Percentiles rank a stretch among this genome's conserved stretches.
These are phyloP conservation scores for Plasmodiophora brassicae DNA, from an alignment of 208 protist species.

Conservation along the genomic window DNA sequence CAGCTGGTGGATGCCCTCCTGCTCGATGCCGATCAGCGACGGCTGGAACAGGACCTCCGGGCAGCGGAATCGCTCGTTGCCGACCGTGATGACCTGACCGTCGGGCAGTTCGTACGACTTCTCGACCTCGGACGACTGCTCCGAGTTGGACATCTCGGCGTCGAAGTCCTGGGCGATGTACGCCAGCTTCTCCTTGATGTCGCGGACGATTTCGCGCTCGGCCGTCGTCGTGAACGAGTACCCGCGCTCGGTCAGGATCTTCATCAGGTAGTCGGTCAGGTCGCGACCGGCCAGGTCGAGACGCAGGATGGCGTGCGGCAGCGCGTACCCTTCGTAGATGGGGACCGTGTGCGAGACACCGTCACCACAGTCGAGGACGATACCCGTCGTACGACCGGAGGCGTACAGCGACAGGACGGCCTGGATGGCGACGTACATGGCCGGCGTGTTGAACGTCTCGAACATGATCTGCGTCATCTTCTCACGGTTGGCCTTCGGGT, in stretches of 20 bases:
- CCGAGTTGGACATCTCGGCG: slow-evolving; percentile 57
- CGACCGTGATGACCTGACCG: slow-evolving; percentile 57
- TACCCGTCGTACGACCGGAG: slow-evolving; percentile 75
- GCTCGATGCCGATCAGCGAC: slow-evolving; percentile 55
- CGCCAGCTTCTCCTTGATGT: slow-evolving; percentile 73
- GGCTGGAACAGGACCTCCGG: slow-evolving; percentile 78
- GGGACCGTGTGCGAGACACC: slow-evolving; percentile 92
- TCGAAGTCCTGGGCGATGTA: slow-evolving; percentile 69
- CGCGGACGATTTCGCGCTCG: slow-evolving; percentile 68
- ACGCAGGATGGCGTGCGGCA: slow-evolving; percentile 62
- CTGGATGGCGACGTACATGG: slow-evolving; percentile 80
- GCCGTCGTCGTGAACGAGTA: slow-evolving; percentile 65
- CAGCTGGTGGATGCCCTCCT: slow-evolving; percentile 60
- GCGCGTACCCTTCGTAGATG: slow-evolving; percentile 79
- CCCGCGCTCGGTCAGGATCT: slow-evolving; percentile 61
- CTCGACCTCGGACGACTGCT: slow-evolving; percentile 52
- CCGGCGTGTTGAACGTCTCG: slow-evolving; percentile 72
- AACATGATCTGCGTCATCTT: slow-evolving; percentile 83
- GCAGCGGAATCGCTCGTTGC: slow-evolving; percentile 61
- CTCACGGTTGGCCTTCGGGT: slow-evolving; percentile 78
- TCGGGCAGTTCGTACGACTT: slow-evolving; percentile 71
- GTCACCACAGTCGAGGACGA: slow-evolving; percentile 90
- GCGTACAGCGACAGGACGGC: slow-evolving; percentile 84
- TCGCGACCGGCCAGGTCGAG: slow-evolving; percentile 70
- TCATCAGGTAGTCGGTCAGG: slow-evolving; percentile 66